Base-by-base conservation (phyloP, 768 basidiomycete genomes). In the Cystobasidium tubakii region DNA sequence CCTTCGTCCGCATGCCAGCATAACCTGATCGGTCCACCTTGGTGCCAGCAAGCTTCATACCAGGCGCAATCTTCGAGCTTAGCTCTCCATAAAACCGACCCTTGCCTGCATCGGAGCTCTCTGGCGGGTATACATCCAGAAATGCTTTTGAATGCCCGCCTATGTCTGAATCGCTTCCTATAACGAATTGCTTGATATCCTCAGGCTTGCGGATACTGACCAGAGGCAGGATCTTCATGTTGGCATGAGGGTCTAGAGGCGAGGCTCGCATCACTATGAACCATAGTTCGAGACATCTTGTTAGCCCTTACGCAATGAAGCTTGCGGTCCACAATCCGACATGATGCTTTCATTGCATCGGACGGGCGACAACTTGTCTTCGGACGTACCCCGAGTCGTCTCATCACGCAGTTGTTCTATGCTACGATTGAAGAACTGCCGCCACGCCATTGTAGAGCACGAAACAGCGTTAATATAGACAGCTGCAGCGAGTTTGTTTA, bases 1-100 rank as follows among this genome's bases (percentile, higher is more conserved):
- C 92, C 84, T 88, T 89, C 80, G 88, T 95, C 76, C 91, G 83
- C 80, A 97, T 91, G 21, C 91, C 94, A 19, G 92, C 91, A 81
- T 95, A 98, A 0, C 94, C 94, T 4, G 88, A 88, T 62, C 90
- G 84, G 43, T 78, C 79, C 43, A 79, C 71, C 31, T 33, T 43
- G 21, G 23, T 62, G 15, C 77, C 78, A 25, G 78, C 76, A 9
- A 77, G 75, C 76, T 77, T 78, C 36, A 71, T 29, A 1, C 77
- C 77, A 7, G 75, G 75, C 21, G 70, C 73, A 15, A 95, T 84
- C 77, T 86, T 85, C 21, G 90, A 83, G 44, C 85, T 82, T 87
- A 95, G 88, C 29, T 88, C 84, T 1, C 92, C 92, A 86, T 86
- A 89, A 80, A 95, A 94, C 67, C 86, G 84, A 1, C 80, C 82